phyloP scores from a whole-genome alignment of 495 filamentous ascomycete species.

The Filosporella fistucella region DNA sequence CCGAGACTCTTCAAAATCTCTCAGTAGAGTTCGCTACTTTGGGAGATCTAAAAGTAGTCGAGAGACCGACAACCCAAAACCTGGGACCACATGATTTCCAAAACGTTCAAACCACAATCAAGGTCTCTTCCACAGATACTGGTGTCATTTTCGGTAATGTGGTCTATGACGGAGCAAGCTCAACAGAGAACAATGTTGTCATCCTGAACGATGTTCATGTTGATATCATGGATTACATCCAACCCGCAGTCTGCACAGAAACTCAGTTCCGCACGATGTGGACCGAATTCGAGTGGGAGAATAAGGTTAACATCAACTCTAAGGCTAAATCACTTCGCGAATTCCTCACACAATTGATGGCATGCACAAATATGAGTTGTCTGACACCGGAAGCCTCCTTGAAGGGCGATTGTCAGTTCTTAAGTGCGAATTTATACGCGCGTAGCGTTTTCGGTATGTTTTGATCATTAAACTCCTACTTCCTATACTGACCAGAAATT shows the following conservation, averaged over 20 bases:
- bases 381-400: conserved; percentile 93
- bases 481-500: conserved; percentile 22
- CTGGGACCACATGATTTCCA: conserved; percentile 93
- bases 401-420: conserved; percentile 96
- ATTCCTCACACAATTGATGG: conserved; percentile 94
- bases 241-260: conserved; percentile 93
- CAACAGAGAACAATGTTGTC: conserved; percentile 93
- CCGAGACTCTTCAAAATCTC: conserved; percentile 93
- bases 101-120: conserved; percentile 98
- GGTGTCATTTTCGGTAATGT: conserved; percentile 99
- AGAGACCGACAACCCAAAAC: conserved; percentile 93
- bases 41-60: conserved; percentile 96
- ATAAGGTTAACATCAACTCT: conserved; percentile 99
- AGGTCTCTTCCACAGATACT: conserved; percentile 96
- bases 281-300: conserved; percentile 99
- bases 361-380: conserved; percentile 97
- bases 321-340: conserved; percentile 91
- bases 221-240: conserved; percentile 99
- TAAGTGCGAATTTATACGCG: conserved; percentile 96
- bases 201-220: conserved; percentile 99
- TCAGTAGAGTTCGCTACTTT: conserved; percentile 97
- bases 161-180: conserved; percentile 93
- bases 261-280: conserved; percentile 99
- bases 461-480: neutral
- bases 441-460: conserved; percentile 96